Evolutionary conservation across 495 filamentous ascomycete genomes (phyloP), one percentile per base, ranked within the genome.

Genomic region (Xeromyces bisporus): DNA sequence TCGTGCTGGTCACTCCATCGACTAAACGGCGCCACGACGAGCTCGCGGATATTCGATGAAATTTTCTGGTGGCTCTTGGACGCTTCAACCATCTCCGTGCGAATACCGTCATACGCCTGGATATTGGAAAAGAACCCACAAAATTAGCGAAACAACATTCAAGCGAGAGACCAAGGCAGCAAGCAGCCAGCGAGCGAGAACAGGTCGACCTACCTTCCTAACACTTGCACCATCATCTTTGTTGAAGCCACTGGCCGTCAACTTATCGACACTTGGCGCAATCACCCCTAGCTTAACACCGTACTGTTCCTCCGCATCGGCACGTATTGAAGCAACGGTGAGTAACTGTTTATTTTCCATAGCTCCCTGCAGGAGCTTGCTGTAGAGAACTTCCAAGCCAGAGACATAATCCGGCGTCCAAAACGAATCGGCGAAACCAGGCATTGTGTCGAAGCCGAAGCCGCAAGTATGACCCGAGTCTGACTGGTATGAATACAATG

Each of bases 141-240:
- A 15, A 38, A 35, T 17, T 11, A 2, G 18, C 26, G 7, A 41
- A 2, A 29, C 18, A 8, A 29, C 6, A 12, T 15, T 29, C 7
- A 13, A 15, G 16, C 6, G 1, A 18, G 10, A 29, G 15, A 12
- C 32, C 21, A 18, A 24, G n/a, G n/a, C n/a, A n/a, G n/a, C 23
- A 12, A 15, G 15, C 23, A 6, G n/a, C n/a, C 23, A 32, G 11
- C 20, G 15, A 28, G 29, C 45, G 35, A 20, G 11, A 37, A 6
- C 21, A 24, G 12, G 11, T 29, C 34, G 18, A 48, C 66, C 39
- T 55, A 89, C 84, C 75, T 96, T 96, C 41, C 82, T 69, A 40
- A 91, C 75, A 53, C 84, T 99, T 26, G 89, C 91, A 44, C 89
- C 89, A 59, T 99, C 89, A 56, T 99, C 89, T 48, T 79, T 79